phyloP scores from a whole-genome alignment of 139 green algal species.

The Coelastrella sp. region DNA sequence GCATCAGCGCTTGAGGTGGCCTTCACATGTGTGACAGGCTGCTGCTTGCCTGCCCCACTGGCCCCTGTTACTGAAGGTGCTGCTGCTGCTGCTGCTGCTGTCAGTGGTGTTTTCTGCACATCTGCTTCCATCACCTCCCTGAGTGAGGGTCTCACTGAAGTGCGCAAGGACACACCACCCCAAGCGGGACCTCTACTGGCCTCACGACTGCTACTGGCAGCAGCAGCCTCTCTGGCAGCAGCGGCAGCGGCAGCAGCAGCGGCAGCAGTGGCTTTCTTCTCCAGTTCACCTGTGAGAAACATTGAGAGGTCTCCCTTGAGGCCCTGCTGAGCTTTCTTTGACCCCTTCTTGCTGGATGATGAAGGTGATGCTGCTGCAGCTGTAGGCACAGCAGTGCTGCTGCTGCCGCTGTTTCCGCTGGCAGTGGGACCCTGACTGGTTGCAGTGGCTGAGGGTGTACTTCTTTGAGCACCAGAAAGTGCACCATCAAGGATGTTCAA shows the following conservation, averaged over 20 bases:
- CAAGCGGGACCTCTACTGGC: slow-evolving; percentile 47
- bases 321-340: slow-evolving; percentile 15
- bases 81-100: slow-evolving; percentile 21
- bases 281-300: slow-evolving; percentile 77
- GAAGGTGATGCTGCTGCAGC: not conserved
- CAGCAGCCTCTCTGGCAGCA: not conserved
- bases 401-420: slow-evolving; percentile 3
- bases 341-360: not conserved
- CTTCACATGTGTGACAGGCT: not conserved
- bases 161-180: slow-evolving; percentile 39
- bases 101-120: too few species aligned
- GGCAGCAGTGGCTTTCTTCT: slow-evolving; percentile 35
- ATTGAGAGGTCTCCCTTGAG: slow-evolving; percentile 76
- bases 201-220: slow-evolving; percentile 16
- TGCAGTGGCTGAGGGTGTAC: too few species aligned
- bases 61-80: not conserved
- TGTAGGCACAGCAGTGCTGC: not conserved
- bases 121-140: slow-evolving; percentile 1
- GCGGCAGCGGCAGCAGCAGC: not conserved
- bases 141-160: slow-evolving; percentile 16
- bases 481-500: not conserved
- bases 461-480: not conserved
- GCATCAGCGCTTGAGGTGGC: too few species aligned
- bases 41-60: not conserved
- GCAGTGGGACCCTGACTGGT: too few species aligned